These are phyloP conservation scores for Cryptococcus maquisensis DNA, from an alignment of 1,284 basidiomycete species.

Conservation along the genomic window DNA sequence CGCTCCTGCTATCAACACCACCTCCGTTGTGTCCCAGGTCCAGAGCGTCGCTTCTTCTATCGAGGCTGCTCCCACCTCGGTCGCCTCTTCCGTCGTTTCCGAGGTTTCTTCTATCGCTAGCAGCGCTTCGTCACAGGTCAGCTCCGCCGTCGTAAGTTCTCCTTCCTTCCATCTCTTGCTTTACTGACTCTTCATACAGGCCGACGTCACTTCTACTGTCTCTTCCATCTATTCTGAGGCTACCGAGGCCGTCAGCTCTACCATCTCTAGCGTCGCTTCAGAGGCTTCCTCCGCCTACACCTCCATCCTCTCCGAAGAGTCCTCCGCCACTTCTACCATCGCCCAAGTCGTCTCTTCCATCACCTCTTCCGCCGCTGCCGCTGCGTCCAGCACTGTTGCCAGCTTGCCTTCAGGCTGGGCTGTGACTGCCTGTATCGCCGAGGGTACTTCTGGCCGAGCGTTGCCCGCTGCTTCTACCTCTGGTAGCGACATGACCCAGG, in stretches of 20 bases:
- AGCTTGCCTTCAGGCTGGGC: conserved; percentile 19
- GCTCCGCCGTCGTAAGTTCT: background rate
- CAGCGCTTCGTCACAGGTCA: background rate
- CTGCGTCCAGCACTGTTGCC: conserved; percentile 3
- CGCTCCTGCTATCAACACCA: background rate
- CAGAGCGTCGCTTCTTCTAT: conserved; percentile 3
- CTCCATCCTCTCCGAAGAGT: background rate
- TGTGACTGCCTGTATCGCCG: conserved; percentile 16
- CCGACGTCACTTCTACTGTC: conserved; percentile 1
- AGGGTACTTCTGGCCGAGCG: conserved; percentile 22
- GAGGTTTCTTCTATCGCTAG: conserved; percentile 2
- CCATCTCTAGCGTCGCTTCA: conserved; percentile 5
- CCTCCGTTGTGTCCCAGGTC: conserved; percentile 1
- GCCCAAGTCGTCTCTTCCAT: background rate
- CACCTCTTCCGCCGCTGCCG: conserved; percentile 1
- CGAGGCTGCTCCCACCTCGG: background rate
- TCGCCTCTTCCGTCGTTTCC: background rate
- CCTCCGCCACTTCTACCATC: background rate
- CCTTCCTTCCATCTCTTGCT: background rate
- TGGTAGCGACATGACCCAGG: conserved; percentile 20
- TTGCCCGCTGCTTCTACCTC: conserved; percentile 17
- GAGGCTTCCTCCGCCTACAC: conserved; percentile 3
- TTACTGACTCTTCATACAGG: background rate
- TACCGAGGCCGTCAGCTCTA: background rate
- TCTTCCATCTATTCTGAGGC: background rate